A percentile compares a stretch with the other conserved stretches of the same genome.
Conservation (phyloP, 768 basidiomycete species). For the Auricularia sp. region DNA sequence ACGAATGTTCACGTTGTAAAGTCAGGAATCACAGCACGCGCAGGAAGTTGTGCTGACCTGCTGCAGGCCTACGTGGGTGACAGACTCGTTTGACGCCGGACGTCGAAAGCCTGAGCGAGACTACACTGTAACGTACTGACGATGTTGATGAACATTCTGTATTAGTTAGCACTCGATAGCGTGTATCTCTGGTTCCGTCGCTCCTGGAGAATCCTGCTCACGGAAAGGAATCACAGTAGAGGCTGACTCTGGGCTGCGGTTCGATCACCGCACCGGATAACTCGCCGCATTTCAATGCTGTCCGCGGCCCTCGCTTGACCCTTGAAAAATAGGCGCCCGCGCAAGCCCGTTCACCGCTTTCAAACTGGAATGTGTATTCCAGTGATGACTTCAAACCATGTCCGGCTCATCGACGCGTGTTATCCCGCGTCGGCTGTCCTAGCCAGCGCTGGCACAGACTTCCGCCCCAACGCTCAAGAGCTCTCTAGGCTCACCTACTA, state of each 20-base stretch:
- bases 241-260: background rate
- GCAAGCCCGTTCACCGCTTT: background rate
- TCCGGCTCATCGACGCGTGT: conserved; percentile 73
- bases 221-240: background rate
- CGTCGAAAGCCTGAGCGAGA: conserved; percentile 49
- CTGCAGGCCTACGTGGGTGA: conserved; percentile 53
- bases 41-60: background rate
- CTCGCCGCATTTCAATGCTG: background rate
- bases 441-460: conserved; percentile 64
- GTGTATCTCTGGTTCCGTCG: background rate
- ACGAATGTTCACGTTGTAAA: conserved; percentile 51
- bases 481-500: conserved; percentile 79
- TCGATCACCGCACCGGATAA: background rate
- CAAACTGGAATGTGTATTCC: conserved; percentile 47
- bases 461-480: conserved; percentile 74
- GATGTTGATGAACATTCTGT: background rate
- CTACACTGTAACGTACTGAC: conserved; percentile 29
- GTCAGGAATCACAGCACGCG: background rate
- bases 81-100: conserved; percentile 53
- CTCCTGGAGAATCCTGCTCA: background rate
- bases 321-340: background rate
- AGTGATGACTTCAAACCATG: conserved; percentile 68
- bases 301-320: background rate
- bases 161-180: background rate
- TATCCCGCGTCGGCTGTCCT: conserved; percentile 74